A percentile compares a stretch with the other conserved stretches of the same genome.
Evolutionary conservation across 352 stramenopile genomes (phyloP).

Genomic region (Globisporangium spinosum): DNA sequence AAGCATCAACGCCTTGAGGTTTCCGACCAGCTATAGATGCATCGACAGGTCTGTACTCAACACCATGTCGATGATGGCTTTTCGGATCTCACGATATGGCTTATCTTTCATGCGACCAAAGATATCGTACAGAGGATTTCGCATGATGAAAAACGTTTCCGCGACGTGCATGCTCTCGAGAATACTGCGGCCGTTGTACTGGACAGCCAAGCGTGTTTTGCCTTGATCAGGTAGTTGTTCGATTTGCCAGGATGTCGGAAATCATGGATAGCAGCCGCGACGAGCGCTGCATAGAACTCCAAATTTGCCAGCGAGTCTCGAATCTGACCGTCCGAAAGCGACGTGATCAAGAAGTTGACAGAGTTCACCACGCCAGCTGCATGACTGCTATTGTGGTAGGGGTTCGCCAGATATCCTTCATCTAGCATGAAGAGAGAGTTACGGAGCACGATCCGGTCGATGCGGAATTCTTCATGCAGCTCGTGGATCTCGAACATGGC

Average conservation of each 20-base stretch:
- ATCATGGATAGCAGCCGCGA: constrained; percentile 83
- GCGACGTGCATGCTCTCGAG: constrained; percentile 87
- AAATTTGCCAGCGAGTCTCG: constrained; percentile 70
- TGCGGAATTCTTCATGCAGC: constrained; percentile 69
- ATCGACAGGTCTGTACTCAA: constrained; percentile 82
- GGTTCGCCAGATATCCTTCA: constrained; percentile 69
- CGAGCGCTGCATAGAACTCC: constrained; percentile 74
- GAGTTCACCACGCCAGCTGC: constrained; percentile 81
- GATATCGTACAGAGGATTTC: constrained; percentile 67
- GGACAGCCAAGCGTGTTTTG: constrained; percentile 67
- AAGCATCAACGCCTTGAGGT: constrained; percentile 69
- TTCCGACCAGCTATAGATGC: constrained; percentile 77
- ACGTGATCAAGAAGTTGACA: constrained; percentile 76
- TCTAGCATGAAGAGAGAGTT: constrained; percentile 82
- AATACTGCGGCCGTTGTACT: constrained; percentile 84
- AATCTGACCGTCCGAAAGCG: constrained; percentile 63
- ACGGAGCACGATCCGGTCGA: constrained; percentile 65
- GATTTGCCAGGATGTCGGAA: constrained; percentile 82
- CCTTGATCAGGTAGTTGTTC: constrained; percentile 85
- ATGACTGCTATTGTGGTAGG: constrained; percentile 80
- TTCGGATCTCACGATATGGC: constrained; percentile 72
- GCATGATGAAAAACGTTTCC: constrained; percentile 82
- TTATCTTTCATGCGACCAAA: constrained; percentile 79
- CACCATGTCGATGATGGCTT: constrained; percentile 88
- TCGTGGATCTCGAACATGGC: constrained; percentile 80